phyloP scores from a whole-genome alignment of 1,139 yeast genomes.

The Zygosaccharomyces sapae region DNA sequence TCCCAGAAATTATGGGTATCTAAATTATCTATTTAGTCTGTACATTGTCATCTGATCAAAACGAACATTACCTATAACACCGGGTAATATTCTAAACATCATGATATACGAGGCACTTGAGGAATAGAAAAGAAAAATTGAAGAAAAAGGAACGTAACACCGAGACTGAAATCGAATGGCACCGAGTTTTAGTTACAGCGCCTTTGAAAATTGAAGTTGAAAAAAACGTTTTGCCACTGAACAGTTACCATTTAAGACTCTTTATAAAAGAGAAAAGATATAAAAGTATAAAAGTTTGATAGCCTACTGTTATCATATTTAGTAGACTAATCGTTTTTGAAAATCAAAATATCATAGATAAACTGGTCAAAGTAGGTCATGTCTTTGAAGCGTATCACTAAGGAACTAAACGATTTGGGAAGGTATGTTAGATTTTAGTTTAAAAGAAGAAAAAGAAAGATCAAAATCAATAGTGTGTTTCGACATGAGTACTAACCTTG shows the following conservation, averaged over 20 bases:
- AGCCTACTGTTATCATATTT: constrained; percentile 3
- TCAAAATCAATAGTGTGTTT: too few relatives aligned
- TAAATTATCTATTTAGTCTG: too few relatives aligned
- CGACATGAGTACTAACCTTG: too few relatives aligned
- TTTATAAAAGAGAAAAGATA: neutral
- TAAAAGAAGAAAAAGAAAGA: too few relatives aligned
- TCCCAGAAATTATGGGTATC: too few relatives aligned
- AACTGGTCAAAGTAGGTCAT: constrained; percentile 35
- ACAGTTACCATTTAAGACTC: neutral
- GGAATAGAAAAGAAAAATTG: constrained; percentile 5
- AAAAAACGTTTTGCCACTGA: constrained; percentile 11
- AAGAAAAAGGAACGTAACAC: constrained; percentile 2
- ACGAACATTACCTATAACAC: neutral
- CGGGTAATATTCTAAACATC: neutral
- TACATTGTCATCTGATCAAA: too few relatives aligned
- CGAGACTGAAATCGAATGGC: constrained; percentile 1
- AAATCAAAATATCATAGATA: neutral
- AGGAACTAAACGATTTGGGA: constrained; percentile 91
- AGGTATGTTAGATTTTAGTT: too few relatives aligned
- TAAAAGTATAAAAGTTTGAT: neutral
- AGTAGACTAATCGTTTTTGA: neutral
- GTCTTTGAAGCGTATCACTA: constrained; percentile 94
- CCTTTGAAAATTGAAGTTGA: constrained; percentile 4
- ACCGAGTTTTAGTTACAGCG: constrained; percentile 6
- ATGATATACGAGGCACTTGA: neutral